phyloP scores from a whole-genome alignment of 192 early-diverging fungal species.

The Mortierella claussenii region DNA sequence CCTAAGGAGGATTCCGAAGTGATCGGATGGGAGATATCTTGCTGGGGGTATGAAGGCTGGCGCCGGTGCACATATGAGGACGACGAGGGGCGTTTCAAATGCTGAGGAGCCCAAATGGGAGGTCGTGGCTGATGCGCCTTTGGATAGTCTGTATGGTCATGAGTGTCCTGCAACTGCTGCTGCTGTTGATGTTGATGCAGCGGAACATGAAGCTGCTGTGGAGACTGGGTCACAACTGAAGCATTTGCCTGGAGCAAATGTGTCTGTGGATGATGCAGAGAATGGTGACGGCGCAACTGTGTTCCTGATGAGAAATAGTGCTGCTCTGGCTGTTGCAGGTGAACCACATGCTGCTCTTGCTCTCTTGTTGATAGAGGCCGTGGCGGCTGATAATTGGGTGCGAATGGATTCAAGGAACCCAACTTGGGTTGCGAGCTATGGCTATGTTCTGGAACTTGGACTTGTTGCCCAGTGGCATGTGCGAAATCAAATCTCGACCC shows the following conservation, averaged over 20 bases:
- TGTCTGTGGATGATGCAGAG: conserved; percentile 28
- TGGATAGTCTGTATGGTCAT: no score
- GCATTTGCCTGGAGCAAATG: neutral
- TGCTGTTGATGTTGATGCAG: conserved; percentile 24
- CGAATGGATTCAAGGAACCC: conserved; percentile 19
- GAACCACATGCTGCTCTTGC: conserved; percentile 1
- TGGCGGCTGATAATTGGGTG: neutral
- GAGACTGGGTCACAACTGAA: neutral
- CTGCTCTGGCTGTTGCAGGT: neutral
- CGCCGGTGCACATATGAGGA: conserved; percentile 32
- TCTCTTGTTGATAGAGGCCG: conserved; percentile 11
- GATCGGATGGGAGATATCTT: neutral
- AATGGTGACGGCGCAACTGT: conserved; percentile 34
- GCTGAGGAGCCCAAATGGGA: conserved; percentile 39
- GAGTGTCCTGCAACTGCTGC: neutral
- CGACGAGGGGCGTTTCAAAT: conserved; percentile 19
- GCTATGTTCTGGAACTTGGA: no score
- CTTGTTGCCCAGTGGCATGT: conserved; percentile 4
- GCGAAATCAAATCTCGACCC: conserved; percentile 1
- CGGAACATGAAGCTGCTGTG: neutral
- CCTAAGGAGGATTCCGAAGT: neutral
- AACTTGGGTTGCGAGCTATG: no score
- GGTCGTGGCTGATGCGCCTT: conserved; percentile 30
- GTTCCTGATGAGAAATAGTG: neutral
- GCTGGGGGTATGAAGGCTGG: conserved; percentile 19